phyloP scores from a whole-genome alignment of 2,329 filamentous ascomycete species.

The Pseudogymnoascus sp. region DNA sequence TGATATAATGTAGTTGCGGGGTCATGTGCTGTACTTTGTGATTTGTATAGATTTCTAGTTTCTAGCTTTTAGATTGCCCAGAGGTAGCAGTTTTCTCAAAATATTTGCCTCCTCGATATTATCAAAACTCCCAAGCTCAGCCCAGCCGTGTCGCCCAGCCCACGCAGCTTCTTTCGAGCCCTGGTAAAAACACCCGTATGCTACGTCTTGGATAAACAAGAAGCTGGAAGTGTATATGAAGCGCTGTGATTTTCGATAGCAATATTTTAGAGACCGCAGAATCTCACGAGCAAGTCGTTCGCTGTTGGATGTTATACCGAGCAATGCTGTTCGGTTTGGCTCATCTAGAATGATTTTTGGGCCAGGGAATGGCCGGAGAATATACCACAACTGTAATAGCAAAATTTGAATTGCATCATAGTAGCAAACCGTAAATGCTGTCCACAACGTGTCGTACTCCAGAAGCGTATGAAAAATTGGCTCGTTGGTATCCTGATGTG shows the following conservation, averaged over 20 bases:
- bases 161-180: slow-evolving; percentile 16
- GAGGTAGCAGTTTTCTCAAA: slow-evolving; percentile 2
- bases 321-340: slow-evolving; percentile 9
- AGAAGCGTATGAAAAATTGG: slow-evolving; percentile 14
- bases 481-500: not conserved
- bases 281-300: slow-evolving; percentile 16
- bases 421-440: slow-evolving; percentile 15
- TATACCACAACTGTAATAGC: slow-evolving; percentile 14
- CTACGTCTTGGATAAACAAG: slow-evolving; percentile 16
- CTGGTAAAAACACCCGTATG: slow-evolving; percentile 13
- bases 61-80: slow-evolving; percentile 1
- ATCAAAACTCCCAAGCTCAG: not conserved
- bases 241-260: slow-evolving; percentile 5
- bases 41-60: not conserved
- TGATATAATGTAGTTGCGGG: not conserved
- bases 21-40: not conserved
- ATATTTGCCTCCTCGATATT: slow-evolving; percentile 12
- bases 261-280: slow-evolving; percentile 17
- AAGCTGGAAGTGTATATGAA: slow-evolving; percentile 15
- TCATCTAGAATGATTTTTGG: slow-evolving; percentile 7
- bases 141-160: not conserved
- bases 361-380: not conserved
- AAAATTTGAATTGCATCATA: too few species aligned
- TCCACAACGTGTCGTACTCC: slow-evolving; percentile 14
- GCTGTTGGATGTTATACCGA: slow-evolving; percentile 16